Conservation (phyloP, 179 eudicot species). For the Drosera spatulata region DNA sequence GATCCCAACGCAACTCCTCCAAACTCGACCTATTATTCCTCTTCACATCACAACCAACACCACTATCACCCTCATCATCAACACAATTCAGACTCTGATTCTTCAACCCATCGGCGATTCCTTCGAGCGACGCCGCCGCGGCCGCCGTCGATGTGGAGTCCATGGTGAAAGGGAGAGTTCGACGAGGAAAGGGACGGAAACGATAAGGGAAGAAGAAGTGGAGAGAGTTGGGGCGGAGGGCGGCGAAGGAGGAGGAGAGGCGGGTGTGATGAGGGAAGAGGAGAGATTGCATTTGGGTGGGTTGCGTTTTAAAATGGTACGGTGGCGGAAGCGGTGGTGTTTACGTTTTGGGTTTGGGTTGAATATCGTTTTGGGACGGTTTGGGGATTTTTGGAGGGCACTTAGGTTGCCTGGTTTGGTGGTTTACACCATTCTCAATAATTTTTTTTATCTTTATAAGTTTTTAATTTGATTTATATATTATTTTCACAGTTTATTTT, state of each 20-base stretch:
- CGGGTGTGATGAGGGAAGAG: not conserved
- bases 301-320: too few relatives aligned
- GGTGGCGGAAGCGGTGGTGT: too few relatives aligned
- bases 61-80: not conserved
- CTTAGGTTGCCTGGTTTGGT: too few relatives aligned
- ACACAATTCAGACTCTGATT: constrained; percentile 31
- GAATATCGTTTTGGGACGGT: too few relatives aligned
- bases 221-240: constrained; percentile 8
- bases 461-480: too few relatives aligned
- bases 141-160: constrained; percentile 18
- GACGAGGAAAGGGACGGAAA: constrained; percentile 15
- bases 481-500: too few relatives aligned
- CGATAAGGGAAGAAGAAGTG: constrained; percentile 2
- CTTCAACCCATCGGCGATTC: constrained; percentile 39
- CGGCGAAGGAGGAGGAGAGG: constrained; percentile 6
- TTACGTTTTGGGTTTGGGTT: too few relatives aligned
- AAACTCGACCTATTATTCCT: constrained; percentile 24
- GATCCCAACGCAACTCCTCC: constrained; percentile 86
- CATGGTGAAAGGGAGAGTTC: constrained; percentile 17
- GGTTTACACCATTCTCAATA: too few relatives aligned
- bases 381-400: too few relatives aligned
- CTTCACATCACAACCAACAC: not conserved
- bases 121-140: constrained; percentile 29
- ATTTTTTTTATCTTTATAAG: too few relatives aligned
- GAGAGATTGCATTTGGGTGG: too few relatives aligned